Conservation (phyloP, 116 monocot species). For the Phalaenopsis hybrid region DNA sequence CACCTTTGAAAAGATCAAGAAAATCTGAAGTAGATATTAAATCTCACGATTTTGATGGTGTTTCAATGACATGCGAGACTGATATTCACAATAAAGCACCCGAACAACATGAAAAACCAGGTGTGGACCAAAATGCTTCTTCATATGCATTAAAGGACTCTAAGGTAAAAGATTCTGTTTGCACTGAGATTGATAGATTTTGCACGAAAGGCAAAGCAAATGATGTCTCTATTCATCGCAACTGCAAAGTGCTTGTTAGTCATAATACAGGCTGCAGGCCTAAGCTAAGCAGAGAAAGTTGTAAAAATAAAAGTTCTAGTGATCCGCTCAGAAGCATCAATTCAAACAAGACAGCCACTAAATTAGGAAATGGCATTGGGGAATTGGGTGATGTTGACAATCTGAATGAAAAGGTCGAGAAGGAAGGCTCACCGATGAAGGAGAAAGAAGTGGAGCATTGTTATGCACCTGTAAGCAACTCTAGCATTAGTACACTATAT, state of each 20-base stretch:
- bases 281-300: conserved; percentile 17
- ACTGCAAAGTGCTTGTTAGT: conserved; percentile 46
- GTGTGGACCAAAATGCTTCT: conserved; percentile 6
- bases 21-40: conserved; percentile 10
- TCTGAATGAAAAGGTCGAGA: not conserved
- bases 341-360: conserved; percentile 5
- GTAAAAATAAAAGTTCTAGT: conserved; percentile 9
- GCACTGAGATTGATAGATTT: conserved; percentile 11
- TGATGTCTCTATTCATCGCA: not conserved
- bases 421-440: conserved; percentile 13
- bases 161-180: conserved; percentile 11
- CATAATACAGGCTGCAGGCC: conserved; percentile 29
- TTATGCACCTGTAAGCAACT: conserved; percentile 6
- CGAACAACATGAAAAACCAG: not conserved
- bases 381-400: conserved; percentile 1
- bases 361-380: conserved; percentile 10
- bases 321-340: conserved; percentile 11
- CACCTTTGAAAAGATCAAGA: not conserved
- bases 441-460: conserved; percentile 4
- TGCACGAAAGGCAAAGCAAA: conserved; percentile 10
- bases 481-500: not conserved
- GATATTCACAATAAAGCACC: conserved; percentile 2
- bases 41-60: conserved; percentile 11
- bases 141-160: conserved; percentile 10
- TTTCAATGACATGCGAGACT: conserved; percentile 6